A percentile compares a stretch with the other conserved stretches of the same genome.
Conservation (phyloP, 768 basidiomycete species). For the Ramaria sp. region DNA sequence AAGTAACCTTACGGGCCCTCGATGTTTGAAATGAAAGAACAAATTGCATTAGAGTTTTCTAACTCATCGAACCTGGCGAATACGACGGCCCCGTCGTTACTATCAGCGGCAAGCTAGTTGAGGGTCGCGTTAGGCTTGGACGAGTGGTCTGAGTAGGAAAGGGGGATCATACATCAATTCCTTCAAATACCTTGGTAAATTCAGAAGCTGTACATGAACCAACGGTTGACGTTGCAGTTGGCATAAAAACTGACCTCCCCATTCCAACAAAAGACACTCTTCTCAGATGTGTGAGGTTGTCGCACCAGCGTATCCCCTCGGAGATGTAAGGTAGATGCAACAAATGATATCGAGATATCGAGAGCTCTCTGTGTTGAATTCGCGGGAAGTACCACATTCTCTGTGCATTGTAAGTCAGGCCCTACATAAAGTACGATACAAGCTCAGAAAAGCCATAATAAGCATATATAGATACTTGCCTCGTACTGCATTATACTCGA, state of each 20-base stretch:
- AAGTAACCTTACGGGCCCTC: slow-evolving; percentile 68
- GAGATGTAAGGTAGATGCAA: slow-evolving; percentile 66
- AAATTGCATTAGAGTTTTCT: slow-evolving; percentile 30
- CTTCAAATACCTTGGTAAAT: slow-evolving; percentile 54
- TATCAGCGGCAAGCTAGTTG: slow-evolving; percentile 39
- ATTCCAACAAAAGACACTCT: slow-evolving; percentile 73
- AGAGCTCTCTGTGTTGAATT: not conserved
- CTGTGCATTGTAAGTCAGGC: slow-evolving; percentile 47
- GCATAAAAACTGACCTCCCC: slow-evolving; percentile 48
- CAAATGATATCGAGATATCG: slow-evolving; percentile 38
- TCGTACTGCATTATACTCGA: slow-evolving; percentile 42
- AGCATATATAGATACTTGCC: slow-evolving; percentile 29
- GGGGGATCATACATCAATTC: slow-evolving; percentile 46
- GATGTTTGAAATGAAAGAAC: slow-evolving; percentile 41
- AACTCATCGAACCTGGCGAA: slow-evolving; percentile 23
- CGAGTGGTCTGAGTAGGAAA: not conserved
- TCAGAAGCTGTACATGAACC: slow-evolving; percentile 9
- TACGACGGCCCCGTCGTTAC: slow-evolving; percentile 65
- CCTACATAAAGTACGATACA: slow-evolving; percentile 29
- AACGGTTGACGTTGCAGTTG: not conserved
- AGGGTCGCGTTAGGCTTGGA: not conserved
- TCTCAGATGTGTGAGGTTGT: slow-evolving; percentile 57
- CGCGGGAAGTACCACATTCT: slow-evolving; percentile 14
- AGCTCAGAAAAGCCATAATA: not conserved
- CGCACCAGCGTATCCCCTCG: slow-evolving; percentile 45